Conservation (phyloP, 2,329 filamentous ascomycete species). For the Pseudogymnoascus sp. region DNA sequence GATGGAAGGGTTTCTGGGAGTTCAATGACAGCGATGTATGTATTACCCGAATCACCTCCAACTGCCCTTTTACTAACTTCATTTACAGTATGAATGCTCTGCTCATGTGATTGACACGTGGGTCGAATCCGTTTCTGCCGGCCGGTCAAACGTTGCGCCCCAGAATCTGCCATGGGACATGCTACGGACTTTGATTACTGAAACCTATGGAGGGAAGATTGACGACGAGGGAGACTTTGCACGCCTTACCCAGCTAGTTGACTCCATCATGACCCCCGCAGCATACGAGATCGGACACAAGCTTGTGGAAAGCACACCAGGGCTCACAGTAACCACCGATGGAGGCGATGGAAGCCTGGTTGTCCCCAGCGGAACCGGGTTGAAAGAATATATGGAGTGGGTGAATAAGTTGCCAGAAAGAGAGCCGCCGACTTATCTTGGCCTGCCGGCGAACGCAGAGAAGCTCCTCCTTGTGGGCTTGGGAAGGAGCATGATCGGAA, state of each 20-base stretch:
- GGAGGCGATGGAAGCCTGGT: constrained; percentile 50
- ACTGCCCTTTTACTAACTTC: constrained; percentile 25
- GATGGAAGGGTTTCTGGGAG: constrained; percentile 99
- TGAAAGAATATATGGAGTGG: constrained; percentile 85
- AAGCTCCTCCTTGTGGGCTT: constrained; percentile 86
- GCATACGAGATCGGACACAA: constrained; percentile 92
- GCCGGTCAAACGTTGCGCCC: constrained; percentile 85
- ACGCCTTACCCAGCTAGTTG: constrained; percentile 64
- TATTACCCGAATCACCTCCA: constrained; percentile 26
- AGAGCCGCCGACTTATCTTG: constrained; percentile 91
- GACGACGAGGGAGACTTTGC: constrained; percentile 81
- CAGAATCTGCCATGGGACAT: constrained; percentile 95
- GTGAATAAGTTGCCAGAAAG: constrained; percentile 86
- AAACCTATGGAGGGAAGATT: constrained; percentile 97
- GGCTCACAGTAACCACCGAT: constrained; percentile 17
- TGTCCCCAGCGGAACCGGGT: constrained; percentile 70
- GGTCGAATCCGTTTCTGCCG: constrained; percentile 74
- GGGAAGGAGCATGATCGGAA: constrained; percentile 73
- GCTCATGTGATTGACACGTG: constrained; percentile 93
- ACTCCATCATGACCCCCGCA: constrained; percentile 69
- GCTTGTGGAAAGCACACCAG: constrained; percentile 56
- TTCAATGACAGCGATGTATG: constrained; percentile 98
- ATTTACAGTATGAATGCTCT: constrained; percentile 80
- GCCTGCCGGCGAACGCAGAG: constrained; percentile 90
- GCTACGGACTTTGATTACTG: constrained; percentile 79